Evolutionary conservation across 2,329 filamentous ascomycete species (phyloP).

Genomic region (Sclerotiophoma versabilis): DNA sequence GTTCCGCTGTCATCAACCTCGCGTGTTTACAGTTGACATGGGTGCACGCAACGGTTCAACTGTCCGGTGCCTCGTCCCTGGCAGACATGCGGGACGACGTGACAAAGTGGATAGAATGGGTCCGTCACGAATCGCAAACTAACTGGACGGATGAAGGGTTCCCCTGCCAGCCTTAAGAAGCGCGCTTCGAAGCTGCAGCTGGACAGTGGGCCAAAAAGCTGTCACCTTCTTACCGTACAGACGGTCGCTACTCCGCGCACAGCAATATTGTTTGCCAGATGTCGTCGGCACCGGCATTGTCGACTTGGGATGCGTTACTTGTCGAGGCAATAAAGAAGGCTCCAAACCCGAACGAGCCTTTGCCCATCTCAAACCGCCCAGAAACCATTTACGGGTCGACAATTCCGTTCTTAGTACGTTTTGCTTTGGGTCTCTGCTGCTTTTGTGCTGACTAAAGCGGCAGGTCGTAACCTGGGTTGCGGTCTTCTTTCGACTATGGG

Average conservation of each 20-base stretch:
- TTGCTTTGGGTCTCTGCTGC: neutral
- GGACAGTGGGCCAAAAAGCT: neutral
- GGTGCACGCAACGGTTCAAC: neutral
- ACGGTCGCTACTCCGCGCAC: constrained; percentile 6
- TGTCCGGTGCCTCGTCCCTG: neutral
- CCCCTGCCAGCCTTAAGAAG: constrained; percentile 1
- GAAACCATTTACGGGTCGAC: constrained; percentile 36
- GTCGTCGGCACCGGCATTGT: constrained; percentile 1
- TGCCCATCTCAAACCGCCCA: constrained; percentile 35
- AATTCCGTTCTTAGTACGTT: constrained; percentile 38
- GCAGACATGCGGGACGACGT: neutral
- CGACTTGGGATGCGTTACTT: constrained; percentile 27
- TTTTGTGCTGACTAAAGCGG: constrained; percentile 13
- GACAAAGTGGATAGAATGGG: neutral
- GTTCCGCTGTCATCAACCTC: constrained; percentile 1
- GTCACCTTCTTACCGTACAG: constrained; percentile 3
- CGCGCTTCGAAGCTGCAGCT: neutral
- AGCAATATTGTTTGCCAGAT: constrained; percentile 15
- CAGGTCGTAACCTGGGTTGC: constrained; percentile 39
- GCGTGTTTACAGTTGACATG: constrained; percentile 1
- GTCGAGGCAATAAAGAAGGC: constrained; percentile 28
- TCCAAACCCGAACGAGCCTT: constrained; percentile 37
- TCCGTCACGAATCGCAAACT: neutral
- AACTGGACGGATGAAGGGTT: neutral
- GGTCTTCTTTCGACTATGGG: constrained; percentile 38